Evolutionary conservation across 106 monocot genomes (phyloP), one percentile per base, ranked within the genome.

Genomic region (Agapanthus africanus): DNA sequence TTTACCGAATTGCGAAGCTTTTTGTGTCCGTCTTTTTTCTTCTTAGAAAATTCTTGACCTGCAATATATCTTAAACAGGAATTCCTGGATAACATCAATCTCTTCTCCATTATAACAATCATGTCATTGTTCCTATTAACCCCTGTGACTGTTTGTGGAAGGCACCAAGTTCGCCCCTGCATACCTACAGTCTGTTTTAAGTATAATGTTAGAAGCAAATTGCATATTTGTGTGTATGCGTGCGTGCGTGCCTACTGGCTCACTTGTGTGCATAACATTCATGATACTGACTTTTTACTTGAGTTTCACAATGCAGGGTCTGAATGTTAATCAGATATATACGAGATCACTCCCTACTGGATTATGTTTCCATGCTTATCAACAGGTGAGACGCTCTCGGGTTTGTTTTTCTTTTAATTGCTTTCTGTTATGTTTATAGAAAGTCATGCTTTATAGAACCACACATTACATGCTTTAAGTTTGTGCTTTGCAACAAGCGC

Each of bases 341-440:
- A 38, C 75, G 41, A 84, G 92, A 66, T 77, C 87, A 54, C 78
- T 87, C 39, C 5, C 93, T 52, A 80, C 97, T 33, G 87, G 77
- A 32, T 39, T 99, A 21, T 99, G 92, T 76, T 99, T 87, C 49
- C 97, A 99, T 75, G 97, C 92, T 59, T 99, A 99, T 83, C 97
- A 99, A 68, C 92, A 93, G 93, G 99, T 62, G 7, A 69, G n/a
- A n/a, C n/a, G n/a, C n/a, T n/a, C n/a, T n/a, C n/a, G n/a, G n/a
- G n/a, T n/a, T n/a, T n/a, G n/a, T n/a, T n/a, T n/a, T n/a, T n/a
- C n/a, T n/a, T n/a, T n/a, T n/a, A n/a, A n/a, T n/a, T n/a, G n/a
- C n/a, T n/a, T n/a, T n/a, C n/a, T n/a, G n/a, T n/a, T n/a, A n/a
- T n/a, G n/a, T n/a, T n/a, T n/a, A n/a, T n/a, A n/a, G n/a, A n/a